phyloP scores from a whole-genome alignment of 1,284 basidiomycete genomes.

The Fistulina hepatica region DNA sequence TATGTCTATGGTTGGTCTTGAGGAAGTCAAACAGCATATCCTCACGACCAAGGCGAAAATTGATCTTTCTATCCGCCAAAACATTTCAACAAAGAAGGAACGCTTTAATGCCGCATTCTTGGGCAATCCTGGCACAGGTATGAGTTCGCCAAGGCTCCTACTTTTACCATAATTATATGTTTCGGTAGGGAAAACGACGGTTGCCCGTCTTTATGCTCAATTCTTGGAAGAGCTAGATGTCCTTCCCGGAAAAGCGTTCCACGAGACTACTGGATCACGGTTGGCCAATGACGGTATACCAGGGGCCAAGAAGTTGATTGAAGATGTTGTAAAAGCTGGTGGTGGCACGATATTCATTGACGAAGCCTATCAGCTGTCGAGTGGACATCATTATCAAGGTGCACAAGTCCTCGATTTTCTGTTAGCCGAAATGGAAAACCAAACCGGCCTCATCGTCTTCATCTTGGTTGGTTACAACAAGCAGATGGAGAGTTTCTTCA shows the following conservation, averaged over 20 bases:
- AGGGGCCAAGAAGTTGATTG: conserved; percentile 39
- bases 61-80: conserved; percentile 36
- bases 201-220: conserved; percentile 51
- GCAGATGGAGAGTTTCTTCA: conserved; percentile 66
- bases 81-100: conserved; percentile 34
- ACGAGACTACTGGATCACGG: conserved; percentile 51
- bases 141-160: neutral
- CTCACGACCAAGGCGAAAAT: conserved; percentile 41
- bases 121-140: conserved; percentile 56
- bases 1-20: conserved; percentile 50
- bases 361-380: conserved; percentile 56
- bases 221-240: conserved; percentile 45
- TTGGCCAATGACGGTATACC: conserved; percentile 45
- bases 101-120: conserved; percentile 44
- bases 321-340: conserved; percentile 35
- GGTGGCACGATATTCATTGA: conserved; percentile 59
- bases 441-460: conserved; percentile 52
- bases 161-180: neutral
- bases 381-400: conserved; percentile 34
- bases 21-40: conserved; percentile 41
- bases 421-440: conserved; percentile 62
- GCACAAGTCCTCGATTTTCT: conserved; percentile 51
- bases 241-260: conserved; percentile 41
- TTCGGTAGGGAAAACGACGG: conserved; percentile 51
- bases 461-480: conserved; percentile 58